A percentile compares a stretch with the other conserved stretches of the same genome.
phyloP scores from a whole-genome alignment of 2,329 filamentous ascomycete genomes.

The Aspergillus alliaceus region DNA sequence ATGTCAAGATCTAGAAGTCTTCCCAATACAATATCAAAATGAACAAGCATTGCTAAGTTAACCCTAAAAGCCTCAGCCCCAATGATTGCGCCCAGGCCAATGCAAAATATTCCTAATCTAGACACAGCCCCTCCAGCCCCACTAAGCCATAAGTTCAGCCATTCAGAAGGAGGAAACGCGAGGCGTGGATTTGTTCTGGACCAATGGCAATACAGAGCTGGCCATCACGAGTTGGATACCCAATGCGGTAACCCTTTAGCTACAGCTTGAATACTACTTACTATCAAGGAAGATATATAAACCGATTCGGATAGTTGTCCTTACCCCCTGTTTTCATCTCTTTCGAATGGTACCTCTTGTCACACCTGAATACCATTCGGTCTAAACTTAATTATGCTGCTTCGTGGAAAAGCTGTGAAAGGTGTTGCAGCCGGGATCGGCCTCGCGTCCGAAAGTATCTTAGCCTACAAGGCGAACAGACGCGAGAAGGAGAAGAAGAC shows the following conservation, averaged over 20 bases:
- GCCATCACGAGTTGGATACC: not conserved
- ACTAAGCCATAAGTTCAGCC: not conserved
- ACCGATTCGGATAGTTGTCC: too few relatives aligned
- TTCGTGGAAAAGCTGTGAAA: conserved; percentile 7
- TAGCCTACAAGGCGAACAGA: conserved; percentile 20
- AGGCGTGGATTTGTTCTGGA: not conserved
- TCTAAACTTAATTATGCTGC: not conserved
- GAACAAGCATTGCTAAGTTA: not conserved
- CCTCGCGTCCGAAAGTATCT: conserved; percentile 24
- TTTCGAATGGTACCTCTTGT: too few relatives aligned
- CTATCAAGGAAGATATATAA: too few relatives aligned
- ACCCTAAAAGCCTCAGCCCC: not conserved
- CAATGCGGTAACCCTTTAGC: not conserved
- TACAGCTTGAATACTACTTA: too few relatives aligned
- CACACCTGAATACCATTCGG: not conserved
- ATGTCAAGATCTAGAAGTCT: not conserved
- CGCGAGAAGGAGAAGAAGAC: conserved; percentile 3
- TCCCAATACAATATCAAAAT: not conserved
- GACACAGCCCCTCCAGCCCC: not conserved
- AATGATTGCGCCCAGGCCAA: too few relatives aligned
- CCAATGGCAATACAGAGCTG: not conserved
- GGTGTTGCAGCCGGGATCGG: conserved; percentile 28
- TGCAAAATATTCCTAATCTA: too few relatives aligned
- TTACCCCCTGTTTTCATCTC: too few relatives aligned
- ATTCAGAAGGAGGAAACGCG: not conserved